phyloP scores from a whole-genome alignment of 2,329 filamentous ascomycete genomes.

The Colletotrichum magnum region DNA sequence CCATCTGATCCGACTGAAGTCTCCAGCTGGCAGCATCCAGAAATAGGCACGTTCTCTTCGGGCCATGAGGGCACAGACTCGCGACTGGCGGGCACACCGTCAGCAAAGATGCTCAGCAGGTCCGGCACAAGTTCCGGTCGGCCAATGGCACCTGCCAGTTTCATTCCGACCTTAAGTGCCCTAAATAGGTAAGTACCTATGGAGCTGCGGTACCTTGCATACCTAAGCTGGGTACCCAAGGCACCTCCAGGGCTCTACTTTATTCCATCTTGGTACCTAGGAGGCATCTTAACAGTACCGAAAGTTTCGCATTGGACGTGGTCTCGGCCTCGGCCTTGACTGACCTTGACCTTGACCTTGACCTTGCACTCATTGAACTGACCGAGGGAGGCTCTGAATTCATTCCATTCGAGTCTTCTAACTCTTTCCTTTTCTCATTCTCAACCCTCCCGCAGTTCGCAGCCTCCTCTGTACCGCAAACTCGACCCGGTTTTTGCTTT shows the following conservation, averaged over 20 bases:
- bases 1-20: slow-evolving; percentile 16
- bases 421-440: slow-evolving; percentile 11
- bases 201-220: too few relatives aligned
- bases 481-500: slow-evolving; percentile 20
- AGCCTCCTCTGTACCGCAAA: neutral
- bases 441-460: slow-evolving; percentile 11
- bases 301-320: too few relatives aligned
- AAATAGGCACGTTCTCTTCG: slow-evolving; percentile 21
- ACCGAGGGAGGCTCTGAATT: neutral
- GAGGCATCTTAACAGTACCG: too few relatives aligned
- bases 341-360: too few relatives aligned
- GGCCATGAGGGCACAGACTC: slow-evolving; percentile 23
- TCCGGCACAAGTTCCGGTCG: slow-evolving; percentile 5
- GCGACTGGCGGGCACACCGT: neutral
- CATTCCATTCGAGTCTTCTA: neutral
- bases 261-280: too few relatives aligned
- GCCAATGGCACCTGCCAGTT: slow-evolving; percentile 18
- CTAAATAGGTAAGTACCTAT: too few relatives aligned
- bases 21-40: slow-evolving; percentile 17
- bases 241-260: too few relatives aligned
- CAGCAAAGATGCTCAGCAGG: slow-evolving; percentile 6
- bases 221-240: too few relatives aligned
- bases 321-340: too few relatives aligned
- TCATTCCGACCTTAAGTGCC: neutral
- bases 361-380: too few relatives aligned